Percentiles rank a stretch among this genome's conserved stretches.
Conservation (phyloP, 768 basidiomycete genomes). For the Lentinus tigrinus region DNA sequence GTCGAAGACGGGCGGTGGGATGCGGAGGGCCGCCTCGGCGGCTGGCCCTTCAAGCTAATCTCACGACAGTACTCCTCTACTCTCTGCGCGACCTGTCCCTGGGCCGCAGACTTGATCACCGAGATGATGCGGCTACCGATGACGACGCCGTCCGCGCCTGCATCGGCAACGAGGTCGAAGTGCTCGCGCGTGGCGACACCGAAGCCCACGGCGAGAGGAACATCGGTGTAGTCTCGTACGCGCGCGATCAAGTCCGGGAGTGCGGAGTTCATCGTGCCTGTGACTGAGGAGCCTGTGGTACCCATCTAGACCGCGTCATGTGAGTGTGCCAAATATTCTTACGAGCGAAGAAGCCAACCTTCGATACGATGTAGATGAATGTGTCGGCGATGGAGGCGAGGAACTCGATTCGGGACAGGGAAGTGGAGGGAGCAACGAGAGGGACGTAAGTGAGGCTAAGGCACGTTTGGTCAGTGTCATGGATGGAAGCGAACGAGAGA, state of each 20-base stretch:
- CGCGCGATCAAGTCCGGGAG: conserved; percentile 84
- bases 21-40: conserved; percentile 14
- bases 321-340: neutral
- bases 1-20: conserved; percentile 22
- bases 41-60: conserved; percentile 50
- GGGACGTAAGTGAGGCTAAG: conserved; percentile 90
- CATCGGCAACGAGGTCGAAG: conserved; percentile 79
- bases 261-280: conserved; percentile 64
- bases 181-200: conserved; percentile 90
- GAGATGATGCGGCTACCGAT: conserved; percentile 85
- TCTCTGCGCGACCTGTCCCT: conserved; percentile 45
- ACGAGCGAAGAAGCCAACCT: conserved; percentile 44
- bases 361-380: conserved; percentile 98
- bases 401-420: conserved; percentile 83
- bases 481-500: conserved; percentile 13
- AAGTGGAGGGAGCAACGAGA: conserved; percentile 92
- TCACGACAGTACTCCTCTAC: conserved; percentile 76
- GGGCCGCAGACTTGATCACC: conserved; percentile 68
- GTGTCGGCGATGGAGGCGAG: conserved; percentile 91
- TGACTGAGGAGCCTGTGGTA: conserved; percentile 88
- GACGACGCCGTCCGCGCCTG: conserved; percentile 95
- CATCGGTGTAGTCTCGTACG: conserved; percentile 72
- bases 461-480: neutral
- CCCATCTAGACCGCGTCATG: conserved; percentile 73
- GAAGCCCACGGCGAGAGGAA: conserved; percentile 94